Evolutionary conservation across 2,329 filamentous ascomycete genomes (phyloP), one percentile per base, ranked within the genome.

Genomic region (Aspergillus novoparasiticus): DNA sequence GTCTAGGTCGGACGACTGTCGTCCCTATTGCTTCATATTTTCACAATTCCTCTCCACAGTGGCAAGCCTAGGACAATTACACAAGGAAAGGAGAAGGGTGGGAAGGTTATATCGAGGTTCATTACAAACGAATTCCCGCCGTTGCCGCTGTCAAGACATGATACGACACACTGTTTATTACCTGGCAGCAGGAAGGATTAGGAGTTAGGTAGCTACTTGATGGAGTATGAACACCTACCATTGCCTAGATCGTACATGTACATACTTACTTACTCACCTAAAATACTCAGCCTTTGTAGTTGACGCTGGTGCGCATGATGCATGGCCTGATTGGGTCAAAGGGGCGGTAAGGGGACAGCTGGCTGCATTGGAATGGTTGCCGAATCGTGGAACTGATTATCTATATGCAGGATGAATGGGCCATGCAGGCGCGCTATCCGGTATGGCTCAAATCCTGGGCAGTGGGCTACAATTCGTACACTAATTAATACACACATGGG

Each of bases 321-420:
- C 53, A 57, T 30, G 23, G 30, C 46, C 6, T 51, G 41, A 62
- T 64, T 64, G 63, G 60, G 4, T 41, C 12, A 34, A 62, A 59
- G 58, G 46, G 59, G 63, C 63, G 63, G 63, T 64, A 64, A 62
- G 51, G 57, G 55, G 63, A 64, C 60, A 58, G 57, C 51, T 64
- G 60, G 59, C 60, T 60, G 61, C 58, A 64, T 59, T 43, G 23
- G 50, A 50, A 43, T 55, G 58, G 58, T 55, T 32, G 58, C 21
- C 34, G 46, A 43, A 39, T 39, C 34, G 26, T 60, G 36, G 21
- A 51, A 23, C 45, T 26, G 58, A 41, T 26, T 59, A 51, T 26
- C 45, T 34, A 28, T 21, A 26, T 48, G 57, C 43, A 59, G 57
- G 48, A 39, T 55, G 28, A 59, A 59, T 51, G 57, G 57, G 45